phyloP scores from a whole-genome alignment of 352 stramenopile species.

The Globisporangium mamillatum region DNA sequence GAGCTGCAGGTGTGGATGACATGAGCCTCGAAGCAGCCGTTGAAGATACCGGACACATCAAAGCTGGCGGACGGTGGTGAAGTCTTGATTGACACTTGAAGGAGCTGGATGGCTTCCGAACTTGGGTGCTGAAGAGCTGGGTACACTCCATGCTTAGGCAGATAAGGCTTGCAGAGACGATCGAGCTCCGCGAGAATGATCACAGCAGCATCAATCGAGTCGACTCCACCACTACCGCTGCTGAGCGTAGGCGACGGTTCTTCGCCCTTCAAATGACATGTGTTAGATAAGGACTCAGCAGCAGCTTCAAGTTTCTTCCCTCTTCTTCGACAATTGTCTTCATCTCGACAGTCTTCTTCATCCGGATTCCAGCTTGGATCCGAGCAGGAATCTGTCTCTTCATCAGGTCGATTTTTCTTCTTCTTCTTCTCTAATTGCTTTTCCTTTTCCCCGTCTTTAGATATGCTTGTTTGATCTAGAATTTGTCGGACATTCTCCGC shows the following conservation, averaged over 20 bases:
- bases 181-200: conserved; percentile 82
- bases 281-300: conserved; percentile 5
- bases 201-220: conserved; percentile 41
- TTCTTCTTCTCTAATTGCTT: conserved; percentile 6
- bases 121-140: conserved; percentile 29
- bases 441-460: neutral
- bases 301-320: neutral
- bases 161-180: conserved; percentile 48
- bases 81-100: conserved; percentile 10
- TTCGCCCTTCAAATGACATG: neutral
- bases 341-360: conserved; percentile 40
- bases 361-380: conserved; percentile 26
- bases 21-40: conserved; percentile 41
- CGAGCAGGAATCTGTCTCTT: neutral
- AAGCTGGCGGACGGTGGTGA: neutral
- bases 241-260: conserved; percentile 1
- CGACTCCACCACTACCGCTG: neutral
- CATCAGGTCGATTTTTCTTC: conserved; percentile 5
- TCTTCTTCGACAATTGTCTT: conserved; percentile 28
- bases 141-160: conserved; percentile 35
- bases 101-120: conserved; percentile 20
- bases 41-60: conserved; percentile 22
- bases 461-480: neutral
- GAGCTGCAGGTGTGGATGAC: conserved; percentile 40
- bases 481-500: conserved; percentile 10